Conservation (phyloP, 108 stramenopile species). For the Pelagomonas calceolata region DNA sequence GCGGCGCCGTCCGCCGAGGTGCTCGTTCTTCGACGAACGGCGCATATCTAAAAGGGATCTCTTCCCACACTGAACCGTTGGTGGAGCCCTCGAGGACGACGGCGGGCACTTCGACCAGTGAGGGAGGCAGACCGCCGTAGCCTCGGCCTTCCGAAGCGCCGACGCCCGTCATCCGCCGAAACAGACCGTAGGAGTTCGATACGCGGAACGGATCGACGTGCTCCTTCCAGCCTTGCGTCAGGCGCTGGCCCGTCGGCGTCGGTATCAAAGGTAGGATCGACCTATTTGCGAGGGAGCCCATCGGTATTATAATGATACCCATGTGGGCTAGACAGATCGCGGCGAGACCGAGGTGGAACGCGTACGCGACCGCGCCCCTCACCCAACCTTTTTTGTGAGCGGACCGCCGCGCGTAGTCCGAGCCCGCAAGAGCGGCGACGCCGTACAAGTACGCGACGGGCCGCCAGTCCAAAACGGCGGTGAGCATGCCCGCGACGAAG, state of each 20-base stretch:
- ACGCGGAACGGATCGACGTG: neutral
- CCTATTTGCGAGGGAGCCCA: neutral
- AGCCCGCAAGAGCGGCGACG: too few relatives aligned
- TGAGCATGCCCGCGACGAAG: neutral
- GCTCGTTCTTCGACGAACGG: slow-evolving; percentile 26
- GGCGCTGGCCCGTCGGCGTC: too few relatives aligned
- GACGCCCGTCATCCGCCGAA: slow-evolving; percentile 66
- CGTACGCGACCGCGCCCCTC: too few relatives aligned
- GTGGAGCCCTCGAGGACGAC: slow-evolving; percentile 45
- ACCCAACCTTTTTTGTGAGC: too few relatives aligned
- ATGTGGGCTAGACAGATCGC: neutral
- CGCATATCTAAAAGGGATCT: slow-evolving; percentile 51
- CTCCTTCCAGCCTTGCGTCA: neutral
- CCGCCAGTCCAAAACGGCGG: neutral
- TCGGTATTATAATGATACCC: neutral
- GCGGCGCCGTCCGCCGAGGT: slow-evolving; percentile 45
- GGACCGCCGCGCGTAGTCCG: too few relatives aligned
- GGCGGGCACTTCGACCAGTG: slow-evolving; percentile 40
- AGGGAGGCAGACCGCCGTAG: slow-evolving; percentile 41
- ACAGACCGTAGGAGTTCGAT: slow-evolving; percentile 42
- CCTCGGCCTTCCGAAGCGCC: slow-evolving; percentile 20
- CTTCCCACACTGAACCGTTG: slow-evolving; percentile 31
- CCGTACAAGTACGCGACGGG: too few relatives aligned
- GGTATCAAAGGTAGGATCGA: neutral
- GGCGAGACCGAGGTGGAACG: neutral